Evolutionary conservation across 257 asterid genomes (phyloP), one percentile per base, ranked within the genome.

Genomic region (Euphrasia confusa): DNA sequence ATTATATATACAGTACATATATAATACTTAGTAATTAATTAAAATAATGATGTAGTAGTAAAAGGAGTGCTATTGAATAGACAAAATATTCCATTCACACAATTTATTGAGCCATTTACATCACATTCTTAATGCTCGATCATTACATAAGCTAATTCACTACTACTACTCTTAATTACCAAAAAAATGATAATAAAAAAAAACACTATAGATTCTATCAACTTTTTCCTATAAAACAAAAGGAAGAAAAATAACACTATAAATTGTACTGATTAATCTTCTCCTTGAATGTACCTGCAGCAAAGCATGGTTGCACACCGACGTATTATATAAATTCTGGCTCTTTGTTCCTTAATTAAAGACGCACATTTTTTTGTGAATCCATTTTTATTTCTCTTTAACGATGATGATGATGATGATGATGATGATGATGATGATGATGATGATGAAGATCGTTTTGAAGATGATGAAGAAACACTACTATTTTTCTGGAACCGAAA

Each of bases 71-170:
- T 5, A 4, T 4, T 35, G 40, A 7, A 35, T 7, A 35, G 10
- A 35, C 10, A 35, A 35, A 6, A 5, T 35, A 35, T 35, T 35
- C 40, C 40, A 35, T 35, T 35, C 35, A 8, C 10, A 49, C 7
- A 50, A 21, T 21, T 21, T 42, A 58, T 35, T 21, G 40, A 72
- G 39, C 65, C 74, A 68, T 49, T 54, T 44, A 21, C 37, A 58
- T 60, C 33, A 47, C 26, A 53, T 58, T 70, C 24, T 21, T 21
- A 21, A 62, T 28, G 44, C 63, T 21, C 24, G 24, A n/a, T n/a
- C n/a, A n/a, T n/a, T n/a, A n/a, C n/a, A 4, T 33, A 33, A 5
- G 9, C 40, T 10, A 28, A 28, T 28, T 28, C 32, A 28, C 32
- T 28, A 28, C 33, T 3, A 21, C 24, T 21, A 21, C 24, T 21